Conservation (phyloP, 2,329 filamentous ascomycete genomes). For the Cercospora zeae-maydis region DNA sequence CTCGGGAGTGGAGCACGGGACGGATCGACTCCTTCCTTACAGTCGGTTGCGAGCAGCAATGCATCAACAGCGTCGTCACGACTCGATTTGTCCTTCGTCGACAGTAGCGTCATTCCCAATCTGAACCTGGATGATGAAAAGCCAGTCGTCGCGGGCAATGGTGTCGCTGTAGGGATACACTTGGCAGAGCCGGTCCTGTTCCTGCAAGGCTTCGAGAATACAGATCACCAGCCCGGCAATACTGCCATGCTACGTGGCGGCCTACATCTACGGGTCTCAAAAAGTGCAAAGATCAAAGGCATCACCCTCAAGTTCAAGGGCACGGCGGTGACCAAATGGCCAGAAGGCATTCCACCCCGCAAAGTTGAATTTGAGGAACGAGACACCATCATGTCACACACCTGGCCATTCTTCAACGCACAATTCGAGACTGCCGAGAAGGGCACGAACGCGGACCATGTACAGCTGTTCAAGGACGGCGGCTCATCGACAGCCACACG, state of each 20-base stretch:
- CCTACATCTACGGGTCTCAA: slow-evolving; percentile 75
- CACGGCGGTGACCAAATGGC: slow-evolving; percentile 88
- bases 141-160: slow-evolving; percentile 74
- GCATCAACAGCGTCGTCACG: slow-evolving; percentile 16
- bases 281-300: slow-evolving; percentile 89
- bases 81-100: slow-evolving; percentile 19
- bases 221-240: slow-evolving; percentile 59
- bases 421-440: slow-evolving; percentile 58
- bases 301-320: slow-evolving; percentile 83
- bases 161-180: slow-evolving; percentile 68
- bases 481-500: slow-evolving; percentile 36
- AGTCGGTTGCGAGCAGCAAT: slow-evolving; percentile 16
- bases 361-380: slow-evolving; percentile 82
- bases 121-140: slow-evolving; percentile 52
- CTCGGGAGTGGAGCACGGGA: slow-evolving; percentile 42
- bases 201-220: slow-evolving; percentile 72
- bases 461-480: slow-evolving; percentile 51
- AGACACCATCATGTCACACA: slow-evolving; percentile 82
- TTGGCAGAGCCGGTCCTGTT: slow-evolving; percentile 79
- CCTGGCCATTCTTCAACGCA: slow-evolving; percentile 88
- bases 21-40: slow-evolving; percentile 26
- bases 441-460: slow-evolving; percentile 61
- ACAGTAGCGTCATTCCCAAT: slow-evolving; percentile 29
- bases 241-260: slow-evolving; percentile 84
- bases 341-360: slow-evolving; percentile 84